Percentiles rank a stretch among this genome's conserved stretches.
Conservation (phyloP, 2,329 filamentous ascomycete species). For the Lachnellula hyalina region DNA sequence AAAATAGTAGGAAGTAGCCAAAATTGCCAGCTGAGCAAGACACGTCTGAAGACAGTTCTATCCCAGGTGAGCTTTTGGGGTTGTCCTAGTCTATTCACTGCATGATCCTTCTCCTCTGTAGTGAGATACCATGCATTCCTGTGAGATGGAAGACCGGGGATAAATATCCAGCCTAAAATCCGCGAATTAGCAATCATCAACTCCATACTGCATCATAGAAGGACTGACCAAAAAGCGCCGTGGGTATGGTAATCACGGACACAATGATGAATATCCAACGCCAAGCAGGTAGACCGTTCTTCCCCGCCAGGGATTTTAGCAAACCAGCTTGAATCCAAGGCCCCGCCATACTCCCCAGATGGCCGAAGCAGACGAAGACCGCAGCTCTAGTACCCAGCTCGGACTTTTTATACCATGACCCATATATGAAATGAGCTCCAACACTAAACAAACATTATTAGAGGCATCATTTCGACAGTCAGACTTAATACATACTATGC, state of each 20-base stretch:
- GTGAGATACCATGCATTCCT: slow-evolving; percentile 38
- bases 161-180: slow-evolving; percentile 35
- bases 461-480: too few species aligned
- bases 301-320: slow-evolving; percentile 17
- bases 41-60: too few species aligned
- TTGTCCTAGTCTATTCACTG: slow-evolving; percentile 34
- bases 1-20: too few species aligned
- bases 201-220: too few species aligned
- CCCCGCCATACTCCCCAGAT: slow-evolving; percentile 40
- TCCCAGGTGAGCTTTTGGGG: slow-evolving; percentile 1
- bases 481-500: slow-evolving; percentile 31
- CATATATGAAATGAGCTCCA: slow-evolving; percentile 28
- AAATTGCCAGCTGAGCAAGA: too few species aligned
- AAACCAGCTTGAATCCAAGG: slow-evolving; percentile 42
- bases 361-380: slow-evolving; percentile 39
- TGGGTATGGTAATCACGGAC: too few species aligned
- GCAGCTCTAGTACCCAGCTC: slow-evolving; percentile 39
- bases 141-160: slow-evolving; percentile 39
- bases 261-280: too few species aligned
- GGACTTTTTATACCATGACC: slow-evolving; percentile 40
- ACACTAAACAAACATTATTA: too few species aligned
- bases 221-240: too few species aligned
- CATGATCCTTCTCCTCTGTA: slow-evolving; percentile 33
- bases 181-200: too few species aligned
- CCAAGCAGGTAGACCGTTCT: too few species aligned